Evolutionary conservation across 2,329 filamentous ascomycete species (phyloP).

Genomic region (Claviceps pazoutovae): DNA sequence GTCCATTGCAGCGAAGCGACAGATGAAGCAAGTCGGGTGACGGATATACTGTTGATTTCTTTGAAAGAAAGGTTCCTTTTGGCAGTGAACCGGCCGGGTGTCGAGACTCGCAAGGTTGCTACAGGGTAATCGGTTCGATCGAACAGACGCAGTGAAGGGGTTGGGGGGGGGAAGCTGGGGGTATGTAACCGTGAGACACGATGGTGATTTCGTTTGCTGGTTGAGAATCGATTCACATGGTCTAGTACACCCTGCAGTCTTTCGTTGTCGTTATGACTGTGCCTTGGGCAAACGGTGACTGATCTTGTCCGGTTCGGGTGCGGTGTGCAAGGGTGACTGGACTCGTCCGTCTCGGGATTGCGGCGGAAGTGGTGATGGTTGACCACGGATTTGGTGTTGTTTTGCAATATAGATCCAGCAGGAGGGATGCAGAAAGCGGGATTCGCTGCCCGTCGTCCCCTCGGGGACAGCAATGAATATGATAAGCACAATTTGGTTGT

Average conservation of each 20-base stretch:
- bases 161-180: not conserved
- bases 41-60: too few species aligned
- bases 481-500: slow-evolving; percentile 6
- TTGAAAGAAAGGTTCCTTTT: too few species aligned
- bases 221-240: slow-evolving; percentile 1
- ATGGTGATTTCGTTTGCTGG: not conserved
- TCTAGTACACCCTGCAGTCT: not conserved
- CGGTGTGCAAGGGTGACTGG: too few species aligned
- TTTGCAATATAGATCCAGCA: not conserved
- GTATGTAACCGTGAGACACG: not conserved
- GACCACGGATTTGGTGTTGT: too few species aligned
- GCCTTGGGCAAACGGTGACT: too few species aligned
- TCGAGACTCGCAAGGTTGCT: not conserved
- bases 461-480: slow-evolving; percentile 11
- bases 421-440: slow-evolving; percentile 7
- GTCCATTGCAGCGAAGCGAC: not conserved
- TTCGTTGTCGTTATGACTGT: slow-evolving; percentile 5
- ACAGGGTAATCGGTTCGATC: not conserved
- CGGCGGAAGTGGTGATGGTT: too few species aligned
- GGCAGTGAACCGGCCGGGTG: not conserved
- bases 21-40: too few species aligned
- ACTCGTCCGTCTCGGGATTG: too few species aligned
- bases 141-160: not conserved
- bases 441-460: slow-evolving; percentile 10
- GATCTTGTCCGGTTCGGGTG: too few species aligned